Evolutionary conservation across 768 basidiomycete species (phyloP).

Genomic region (Hygrocybe punicea): DNA sequence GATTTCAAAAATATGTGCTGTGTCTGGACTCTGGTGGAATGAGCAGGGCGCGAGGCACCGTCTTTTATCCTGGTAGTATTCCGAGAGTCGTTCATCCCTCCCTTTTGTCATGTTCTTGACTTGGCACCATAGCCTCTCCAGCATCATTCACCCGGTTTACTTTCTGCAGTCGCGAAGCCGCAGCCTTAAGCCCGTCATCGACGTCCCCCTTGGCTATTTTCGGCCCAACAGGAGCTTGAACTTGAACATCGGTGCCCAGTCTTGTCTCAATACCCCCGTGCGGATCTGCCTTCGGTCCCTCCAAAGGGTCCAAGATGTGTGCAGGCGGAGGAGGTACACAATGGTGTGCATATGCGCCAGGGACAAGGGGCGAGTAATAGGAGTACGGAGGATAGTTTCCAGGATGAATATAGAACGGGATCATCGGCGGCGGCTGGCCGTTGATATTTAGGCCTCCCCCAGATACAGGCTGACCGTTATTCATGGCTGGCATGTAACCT

Average conservation of each 20-base stretch:
- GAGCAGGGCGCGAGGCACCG: too few relatives aligned
- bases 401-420: slow-evolving; percentile 40
- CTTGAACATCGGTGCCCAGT: neutral
- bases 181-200: too few relatives aligned
- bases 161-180: neutral
- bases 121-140: neutral
- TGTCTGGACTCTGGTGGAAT: too few relatives aligned
- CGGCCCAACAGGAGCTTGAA: slow-evolving; percentile 14
- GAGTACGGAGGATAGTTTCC: slow-evolving; percentile 36
- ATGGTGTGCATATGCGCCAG: slow-evolving; percentile 29
- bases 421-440: slow-evolving; percentile 37
- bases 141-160: neutral
- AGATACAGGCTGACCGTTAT: slow-evolving; percentile 32
- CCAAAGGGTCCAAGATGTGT: slow-evolving; percentile 26
- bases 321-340: slow-evolving; percentile 15
- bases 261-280: neutral
- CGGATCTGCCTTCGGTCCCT: slow-evolving; percentile 24
- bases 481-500: slow-evolving; percentile 24
- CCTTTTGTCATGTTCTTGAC: neutral
- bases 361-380: slow-evolving; percentile 30
- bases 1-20: too few relatives aligned
- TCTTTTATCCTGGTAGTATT: too few relatives aligned
- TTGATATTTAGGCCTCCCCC: slow-evolving; percentile 28
- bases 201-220: slow-evolving; percentile 36
- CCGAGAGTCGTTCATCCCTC: too few relatives aligned